Conservation (phyloP, 2,329 filamentous ascomycete genomes). For the Cladosporium cucumerinum region DNA sequence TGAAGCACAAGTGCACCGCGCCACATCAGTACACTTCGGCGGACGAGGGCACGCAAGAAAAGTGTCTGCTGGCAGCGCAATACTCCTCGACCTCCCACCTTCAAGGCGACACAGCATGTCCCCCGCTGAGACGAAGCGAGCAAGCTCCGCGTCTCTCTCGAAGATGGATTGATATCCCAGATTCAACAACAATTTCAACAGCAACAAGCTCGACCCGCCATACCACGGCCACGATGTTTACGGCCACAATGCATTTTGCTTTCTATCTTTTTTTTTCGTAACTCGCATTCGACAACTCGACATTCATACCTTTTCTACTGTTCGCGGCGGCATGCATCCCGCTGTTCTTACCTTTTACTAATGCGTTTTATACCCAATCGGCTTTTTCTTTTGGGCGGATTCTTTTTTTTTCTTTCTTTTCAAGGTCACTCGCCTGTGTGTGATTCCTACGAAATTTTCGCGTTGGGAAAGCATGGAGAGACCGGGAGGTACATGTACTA, state of each 20-base stretch:
- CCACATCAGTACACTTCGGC: constrained; percentile 67
- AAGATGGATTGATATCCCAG: not conserved
- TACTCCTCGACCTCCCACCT: constrained; percentile 60
- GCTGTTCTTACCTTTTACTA: not conserved
- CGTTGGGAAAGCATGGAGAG: not conserved
- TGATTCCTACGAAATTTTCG: not conserved
- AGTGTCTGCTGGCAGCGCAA: constrained; percentile 75
- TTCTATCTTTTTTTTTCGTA: not conserved
- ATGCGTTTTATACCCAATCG: constrained; percentile 20
- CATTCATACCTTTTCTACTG: not conserved
- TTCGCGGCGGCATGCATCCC: constrained; percentile 17
- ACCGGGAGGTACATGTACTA: not conserved
- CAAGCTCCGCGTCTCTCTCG: constrained; percentile 6
- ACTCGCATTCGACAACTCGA: not conserved
- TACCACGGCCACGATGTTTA: not conserved
- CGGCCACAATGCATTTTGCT: not conserved
- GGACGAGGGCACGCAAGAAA: constrained; percentile 61
- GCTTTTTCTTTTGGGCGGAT: not conserved
- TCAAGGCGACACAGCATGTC: constrained; percentile 11
- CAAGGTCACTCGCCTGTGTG: not conserved
- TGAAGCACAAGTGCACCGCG: constrained; percentile 53
- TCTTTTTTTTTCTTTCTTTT: too few species aligned
- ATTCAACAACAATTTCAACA: not conserved
- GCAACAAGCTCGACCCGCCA: not conserved
- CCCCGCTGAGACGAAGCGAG: constrained; percentile 1